Conservation (phyloP, 768 basidiomycete species). For the Tulasnella calospora region DNA sequence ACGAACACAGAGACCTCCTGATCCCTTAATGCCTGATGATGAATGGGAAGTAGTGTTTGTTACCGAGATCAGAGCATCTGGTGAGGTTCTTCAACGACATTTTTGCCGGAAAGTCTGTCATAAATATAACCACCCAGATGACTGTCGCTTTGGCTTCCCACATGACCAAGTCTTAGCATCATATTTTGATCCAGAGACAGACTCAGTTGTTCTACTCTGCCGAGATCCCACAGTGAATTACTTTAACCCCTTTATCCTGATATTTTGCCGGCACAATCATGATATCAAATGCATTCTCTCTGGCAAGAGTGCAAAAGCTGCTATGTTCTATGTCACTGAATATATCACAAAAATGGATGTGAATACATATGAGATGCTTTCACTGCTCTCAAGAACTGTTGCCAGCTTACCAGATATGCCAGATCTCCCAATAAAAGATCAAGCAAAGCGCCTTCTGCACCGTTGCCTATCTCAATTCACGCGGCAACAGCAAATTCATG, state of each 20-base stretch:
- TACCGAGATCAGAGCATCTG: slow-evolving; percentile 31
- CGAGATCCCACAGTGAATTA: slow-evolving; percentile 32
- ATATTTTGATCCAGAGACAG: slow-evolving; percentile 34
- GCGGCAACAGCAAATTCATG: slow-evolving; percentile 37
- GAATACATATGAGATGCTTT: too few species aligned
- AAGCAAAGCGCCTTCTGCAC: too few species aligned
- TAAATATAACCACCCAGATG: slow-evolving; percentile 34
- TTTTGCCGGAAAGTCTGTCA: slow-evolving; percentile 32
- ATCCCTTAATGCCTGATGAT: slow-evolving; percentile 10
- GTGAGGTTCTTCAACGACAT: slow-evolving; percentile 32
- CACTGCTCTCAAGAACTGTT: too few species aligned
- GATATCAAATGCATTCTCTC: too few species aligned
- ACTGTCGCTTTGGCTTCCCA: slow-evolving; percentile 37
- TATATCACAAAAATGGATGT: too few species aligned
- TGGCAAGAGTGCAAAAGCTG: too few species aligned
- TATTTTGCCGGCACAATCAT: too few species aligned
- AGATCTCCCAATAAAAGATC: too few species aligned
- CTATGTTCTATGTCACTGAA: too few species aligned
- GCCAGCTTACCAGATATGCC: too few species aligned
- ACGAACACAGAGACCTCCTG: slow-evolving; percentile 31
- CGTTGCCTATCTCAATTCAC: slow-evolving; percentile 24
- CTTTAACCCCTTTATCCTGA: neutral
- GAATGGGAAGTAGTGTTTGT: slow-evolving; percentile 28
- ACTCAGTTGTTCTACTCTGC: slow-evolving; percentile 35
- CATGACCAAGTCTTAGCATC: slow-evolving; percentile 35